Conservation (phyloP, 768 basidiomycete genomes). For the Hericium erinaceus region DNA sequence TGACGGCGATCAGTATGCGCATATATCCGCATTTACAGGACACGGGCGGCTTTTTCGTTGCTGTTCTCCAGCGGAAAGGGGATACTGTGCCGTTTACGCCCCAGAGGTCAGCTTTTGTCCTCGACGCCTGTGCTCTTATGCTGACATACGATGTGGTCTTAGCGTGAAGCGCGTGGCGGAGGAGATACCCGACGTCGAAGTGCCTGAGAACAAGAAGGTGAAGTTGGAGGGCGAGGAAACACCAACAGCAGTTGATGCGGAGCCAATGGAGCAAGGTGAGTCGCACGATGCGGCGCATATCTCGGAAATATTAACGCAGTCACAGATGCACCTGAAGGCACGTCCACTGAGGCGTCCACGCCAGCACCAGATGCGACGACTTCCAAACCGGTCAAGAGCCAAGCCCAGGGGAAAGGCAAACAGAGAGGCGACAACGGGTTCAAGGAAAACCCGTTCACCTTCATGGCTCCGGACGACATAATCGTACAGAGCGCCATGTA, state of each 20-base stretch:
- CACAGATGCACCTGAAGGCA: background rate
- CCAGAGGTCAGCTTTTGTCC: background rate
- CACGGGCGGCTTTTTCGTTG: conserved; percentile 97
- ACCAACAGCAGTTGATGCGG: background rate
- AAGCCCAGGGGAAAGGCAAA: conserved; percentile 9
- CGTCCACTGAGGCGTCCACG: background rate
- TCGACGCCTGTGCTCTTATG: background rate
- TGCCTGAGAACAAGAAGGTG: conserved; percentile 43
- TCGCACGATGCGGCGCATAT: no score
- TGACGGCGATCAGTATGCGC: conserved; percentile 47
- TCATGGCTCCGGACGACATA: conserved; percentile 61
- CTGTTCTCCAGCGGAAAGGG: conserved; percentile 58
- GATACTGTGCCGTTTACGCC: conserved; percentile 3
- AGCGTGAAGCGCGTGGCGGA: conserved; percentile 43
- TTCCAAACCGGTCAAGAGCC: background rate
- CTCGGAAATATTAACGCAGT: no score
- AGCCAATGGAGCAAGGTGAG: conserved; percentile 7
- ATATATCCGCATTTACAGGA: conserved; percentile 95
- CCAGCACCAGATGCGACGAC: conserved; percentile 8
- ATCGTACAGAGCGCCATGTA: conserved; percentile 68
- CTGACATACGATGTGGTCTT: conserved; percentile 11
- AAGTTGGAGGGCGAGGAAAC: conserved; percentile 25
- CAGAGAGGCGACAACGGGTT: conserved; percentile 22
- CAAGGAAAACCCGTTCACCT: conserved; percentile 90
- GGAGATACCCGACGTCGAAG: conserved; percentile 29